These are phyloP conservation scores for Magnaporthales sp. DNA, from an alignment of 2,329 filamentous ascomycete species.

Conservation along the genomic window DNA sequence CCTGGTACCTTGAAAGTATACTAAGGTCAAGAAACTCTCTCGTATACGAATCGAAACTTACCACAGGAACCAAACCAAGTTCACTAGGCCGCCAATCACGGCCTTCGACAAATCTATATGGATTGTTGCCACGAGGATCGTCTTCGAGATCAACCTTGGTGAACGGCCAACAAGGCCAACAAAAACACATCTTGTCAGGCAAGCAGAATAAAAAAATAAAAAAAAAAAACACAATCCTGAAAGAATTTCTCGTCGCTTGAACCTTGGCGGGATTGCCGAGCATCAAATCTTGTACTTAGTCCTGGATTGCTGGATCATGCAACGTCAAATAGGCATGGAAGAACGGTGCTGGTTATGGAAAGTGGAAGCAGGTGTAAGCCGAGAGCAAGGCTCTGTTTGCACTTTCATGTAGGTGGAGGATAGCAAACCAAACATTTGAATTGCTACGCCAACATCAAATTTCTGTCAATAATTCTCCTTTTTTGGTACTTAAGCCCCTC, in stretches of 20 bases:
- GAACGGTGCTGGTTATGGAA: background rate
- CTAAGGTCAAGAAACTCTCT: too few species aligned
- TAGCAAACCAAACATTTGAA: background rate
- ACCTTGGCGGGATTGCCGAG: background rate
- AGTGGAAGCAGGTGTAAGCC: background rate
- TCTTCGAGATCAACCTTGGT: conserved; percentile 14
- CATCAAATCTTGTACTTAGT: background rate
- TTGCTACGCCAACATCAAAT: background rate
- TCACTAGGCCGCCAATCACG: conserved; percentile 21
- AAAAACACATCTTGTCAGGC: conserved; percentile 4
- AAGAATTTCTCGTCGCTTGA: background rate
- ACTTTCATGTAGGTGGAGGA: too few species aligned
- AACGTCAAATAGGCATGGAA: background rate
- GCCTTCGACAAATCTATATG: conserved; percentile 23
- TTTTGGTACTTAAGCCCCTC: background rate
- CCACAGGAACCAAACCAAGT: conserved; percentile 3
- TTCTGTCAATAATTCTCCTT: background rate
- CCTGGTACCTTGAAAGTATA: background rate
- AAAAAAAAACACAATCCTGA: background rate
- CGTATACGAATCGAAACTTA: too few species aligned
- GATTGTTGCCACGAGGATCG: conserved; percentile 9
- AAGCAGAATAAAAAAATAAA: background rate
- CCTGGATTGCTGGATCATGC: background rate
- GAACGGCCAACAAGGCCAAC: conserved; percentile 40
- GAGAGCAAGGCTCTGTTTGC: background rate